Percentiles rank a stretch among this genome's conserved stretches.
These are phyloP conservation scores for Porogramme epimiltina DNA, from an alignment of 1,284 basidiomycete species.

Conservation along the genomic window DNA sequence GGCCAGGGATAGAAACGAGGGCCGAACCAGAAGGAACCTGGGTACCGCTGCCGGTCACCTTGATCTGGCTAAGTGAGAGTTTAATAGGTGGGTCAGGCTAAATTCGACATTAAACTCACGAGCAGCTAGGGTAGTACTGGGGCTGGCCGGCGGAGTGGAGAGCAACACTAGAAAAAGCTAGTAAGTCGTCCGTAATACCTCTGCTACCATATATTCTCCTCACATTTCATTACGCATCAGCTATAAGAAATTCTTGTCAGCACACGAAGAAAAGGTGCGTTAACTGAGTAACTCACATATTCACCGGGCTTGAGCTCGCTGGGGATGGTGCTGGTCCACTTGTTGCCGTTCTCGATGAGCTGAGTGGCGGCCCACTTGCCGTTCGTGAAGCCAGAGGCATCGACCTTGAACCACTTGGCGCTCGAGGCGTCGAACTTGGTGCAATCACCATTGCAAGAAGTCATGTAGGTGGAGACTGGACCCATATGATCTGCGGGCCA, in stretches of 20 bases:
- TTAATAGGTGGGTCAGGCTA: constrained; percentile 8
- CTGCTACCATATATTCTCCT: constrained; percentile 8
- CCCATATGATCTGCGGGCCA: constrained; percentile 33
- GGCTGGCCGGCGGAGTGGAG: constrained; percentile 32
- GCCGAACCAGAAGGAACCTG: constrained; percentile 28
- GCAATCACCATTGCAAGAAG: constrained; percentile 39
- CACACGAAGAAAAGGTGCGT: background rate
- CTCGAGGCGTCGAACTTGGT: constrained; percentile 34
- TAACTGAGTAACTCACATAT: constrained; percentile 31
- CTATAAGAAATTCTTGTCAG: constrained; percentile 15
- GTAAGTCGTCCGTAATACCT: background rate
- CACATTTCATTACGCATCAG: constrained; percentile 39
- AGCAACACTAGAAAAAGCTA: constrained; percentile 33
- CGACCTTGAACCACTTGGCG: constrained; percentile 42
- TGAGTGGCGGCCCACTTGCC: constrained; percentile 35
- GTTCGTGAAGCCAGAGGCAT: constrained; percentile 36
- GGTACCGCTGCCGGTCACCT: constrained; percentile 36
- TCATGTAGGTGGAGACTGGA: constrained; percentile 41
- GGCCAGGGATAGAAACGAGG: constrained; percentile 28
- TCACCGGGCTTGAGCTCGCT: constrained; percentile 36
- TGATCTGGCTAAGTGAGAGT: constrained; percentile 32
- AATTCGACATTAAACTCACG: constrained; percentile 25
- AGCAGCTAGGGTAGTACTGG: constrained; percentile 34
- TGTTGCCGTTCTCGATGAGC: constrained; percentile 32
- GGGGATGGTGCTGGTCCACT: constrained; percentile 36